phyloP scores from a whole-genome alignment of 78 protist species.

The Pigoraptor vietnamica region DNA sequence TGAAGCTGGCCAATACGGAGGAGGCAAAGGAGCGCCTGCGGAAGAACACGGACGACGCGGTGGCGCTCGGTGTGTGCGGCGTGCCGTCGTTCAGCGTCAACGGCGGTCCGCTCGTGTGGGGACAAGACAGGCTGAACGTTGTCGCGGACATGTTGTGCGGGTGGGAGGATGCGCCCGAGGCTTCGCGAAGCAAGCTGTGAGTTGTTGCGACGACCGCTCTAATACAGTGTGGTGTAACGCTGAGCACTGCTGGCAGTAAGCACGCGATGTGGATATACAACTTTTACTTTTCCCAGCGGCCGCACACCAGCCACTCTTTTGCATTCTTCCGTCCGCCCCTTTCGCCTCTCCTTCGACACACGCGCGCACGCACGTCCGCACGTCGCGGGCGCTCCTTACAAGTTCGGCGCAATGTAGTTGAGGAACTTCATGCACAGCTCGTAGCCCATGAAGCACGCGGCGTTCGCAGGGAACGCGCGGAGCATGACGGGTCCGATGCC shows the following conservation, averaged over 20 bases:
- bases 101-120: neutral
- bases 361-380: neutral
- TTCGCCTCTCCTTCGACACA: no score
- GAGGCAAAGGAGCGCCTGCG: neutral
- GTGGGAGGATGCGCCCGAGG: neutral
- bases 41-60: neutral
- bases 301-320: no score
- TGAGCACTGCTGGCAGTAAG: no score
- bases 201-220: no score
- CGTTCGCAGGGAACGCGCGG: slow-evolving; percentile 60
- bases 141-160: slow-evolving; percentile 3
- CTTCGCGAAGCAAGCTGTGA: no score
- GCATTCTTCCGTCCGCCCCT: no score
- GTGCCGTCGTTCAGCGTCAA: neutral
- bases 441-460: slow-evolving; percentile 63
- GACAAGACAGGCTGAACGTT: slow-evolving; percentile 12
- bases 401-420: neutral
- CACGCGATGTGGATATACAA: no score
- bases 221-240: no score
- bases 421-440: slow-evolving; percentile 4
- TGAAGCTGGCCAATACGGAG: neutral
- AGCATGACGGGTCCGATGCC: slow-evolving; percentile 36
- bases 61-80: slow-evolving; percentile 12
- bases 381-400: neutral
- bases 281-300: no score